Conservation (phyloP, 805 yeast species). For the Hanseniaspora pseudoguilliermondii region DNA sequence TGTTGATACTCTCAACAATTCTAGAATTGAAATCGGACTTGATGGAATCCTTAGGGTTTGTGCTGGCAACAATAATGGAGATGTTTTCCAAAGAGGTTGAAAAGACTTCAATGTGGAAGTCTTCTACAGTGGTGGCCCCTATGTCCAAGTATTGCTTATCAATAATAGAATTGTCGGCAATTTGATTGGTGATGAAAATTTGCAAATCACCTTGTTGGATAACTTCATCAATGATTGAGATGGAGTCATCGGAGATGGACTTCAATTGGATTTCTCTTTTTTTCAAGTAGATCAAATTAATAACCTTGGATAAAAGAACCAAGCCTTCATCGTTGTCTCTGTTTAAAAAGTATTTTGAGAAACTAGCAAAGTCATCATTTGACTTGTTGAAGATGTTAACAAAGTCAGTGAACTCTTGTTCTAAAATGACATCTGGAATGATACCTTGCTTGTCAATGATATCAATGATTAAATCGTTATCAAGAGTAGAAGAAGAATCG, state of each 20-base stretch:
- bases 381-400: conserved; percentile 62
- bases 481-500: conserved; percentile 69
- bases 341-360: neutral
- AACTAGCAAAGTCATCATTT: neutral
- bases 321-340: conserved; percentile 41
- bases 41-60: conserved; percentile 56
- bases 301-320: conserved; percentile 66
- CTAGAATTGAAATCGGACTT: conserved; percentile 20
- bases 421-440: conserved; percentile 77
- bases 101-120: conserved; percentile 63
- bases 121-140: conserved; percentile 39
- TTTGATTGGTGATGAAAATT: conserved; percentile 36
- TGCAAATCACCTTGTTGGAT: neutral
- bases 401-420: conserved; percentile 81
- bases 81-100: conserved; percentile 23
- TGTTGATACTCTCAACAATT: conserved; percentile 30
- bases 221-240: neutral
- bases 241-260: conserved; percentile 21
- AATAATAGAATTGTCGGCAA: conserved; percentile 65
- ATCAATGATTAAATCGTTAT: conserved; percentile 71
- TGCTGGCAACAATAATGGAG: conserved; percentile 38
- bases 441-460: conserved; percentile 71
- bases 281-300: conserved; percentile 81
- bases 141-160: conserved; percentile 89
- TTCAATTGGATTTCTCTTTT: conserved; percentile 77